A percentile compares a stretch with the other conserved stretches of the same genome.
These are phyloP conservation scores for Tausonia pullulans DNA, from an alignment of 1,284 basidiomycete species.

Conservation along the genomic window DNA sequence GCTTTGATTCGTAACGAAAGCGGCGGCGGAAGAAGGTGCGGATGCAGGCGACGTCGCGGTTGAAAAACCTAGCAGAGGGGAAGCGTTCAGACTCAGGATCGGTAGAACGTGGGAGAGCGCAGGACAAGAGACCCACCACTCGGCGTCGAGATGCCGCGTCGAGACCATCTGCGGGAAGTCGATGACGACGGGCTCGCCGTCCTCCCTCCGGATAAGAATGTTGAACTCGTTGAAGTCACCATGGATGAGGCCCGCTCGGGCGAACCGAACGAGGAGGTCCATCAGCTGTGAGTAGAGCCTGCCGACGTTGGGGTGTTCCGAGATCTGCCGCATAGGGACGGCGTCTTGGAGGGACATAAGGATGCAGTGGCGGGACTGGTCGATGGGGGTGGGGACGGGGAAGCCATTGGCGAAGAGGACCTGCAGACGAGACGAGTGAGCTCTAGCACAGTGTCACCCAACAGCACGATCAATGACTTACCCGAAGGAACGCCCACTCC, in stretches of 20 bases:
- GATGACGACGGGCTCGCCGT: constrained; percentile 80
- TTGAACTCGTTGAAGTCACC: constrained; percentile 99
- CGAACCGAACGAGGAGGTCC: constrained; percentile 92
- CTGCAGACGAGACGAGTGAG: constrained; percentile 35
- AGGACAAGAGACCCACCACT: constrained; percentile 54
- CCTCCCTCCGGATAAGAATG: constrained; percentile 74
- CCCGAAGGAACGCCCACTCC: constrained; percentile 98
- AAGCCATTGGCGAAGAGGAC: constrained; percentile 88
- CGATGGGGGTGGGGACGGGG: constrained; percentile 85
- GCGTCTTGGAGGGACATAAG: constrained; percentile 94
- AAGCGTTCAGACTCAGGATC: neutral
- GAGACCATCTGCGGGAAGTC: constrained; percentile 99
- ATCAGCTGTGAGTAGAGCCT: constrained; percentile 85
- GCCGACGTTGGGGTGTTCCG: constrained; percentile 69
- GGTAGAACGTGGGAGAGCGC: neutral
- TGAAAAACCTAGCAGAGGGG: constrained; percentile 69
- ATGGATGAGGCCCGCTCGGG: constrained; percentile 85
- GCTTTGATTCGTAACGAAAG: constrained; percentile 81
- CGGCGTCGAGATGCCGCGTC: constrained; percentile 91
- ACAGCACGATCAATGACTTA: constrained; percentile 27
- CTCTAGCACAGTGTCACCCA: neutral
- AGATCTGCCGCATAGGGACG: constrained; percentile 88
- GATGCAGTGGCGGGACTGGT: constrained; percentile 88
- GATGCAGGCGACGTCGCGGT: constrained; percentile 94
- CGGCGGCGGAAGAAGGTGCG: constrained; percentile 82